A percentile compares a stretch with the other conserved stretches of the same genome.
phyloP scores from a whole-genome alignment of 2,329 filamentous ascomycete species.

The Chaetoscypha palmicola region DNA sequence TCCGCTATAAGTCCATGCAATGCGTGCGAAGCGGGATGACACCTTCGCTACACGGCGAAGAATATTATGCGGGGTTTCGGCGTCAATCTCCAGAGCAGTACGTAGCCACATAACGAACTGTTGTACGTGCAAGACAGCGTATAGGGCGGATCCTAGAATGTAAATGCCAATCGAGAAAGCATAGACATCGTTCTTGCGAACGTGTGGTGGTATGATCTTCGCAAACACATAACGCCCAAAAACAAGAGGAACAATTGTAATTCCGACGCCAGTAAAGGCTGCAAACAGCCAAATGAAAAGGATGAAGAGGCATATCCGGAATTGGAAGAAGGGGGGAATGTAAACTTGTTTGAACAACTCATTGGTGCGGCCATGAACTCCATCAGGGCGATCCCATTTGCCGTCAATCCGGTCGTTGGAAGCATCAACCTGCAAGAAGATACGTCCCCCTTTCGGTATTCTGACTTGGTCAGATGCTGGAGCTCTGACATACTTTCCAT shows the following conservation, averaged over 20 bases:
- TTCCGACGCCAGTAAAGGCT: conserved; percentile 74
- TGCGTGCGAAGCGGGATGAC: conserved; percentile 29
- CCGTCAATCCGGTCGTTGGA: conserved; percentile 60
- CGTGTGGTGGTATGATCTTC: conserved; percentile 60
- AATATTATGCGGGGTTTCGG: conserved; percentile 25
- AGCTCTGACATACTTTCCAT: conserved; percentile 83
- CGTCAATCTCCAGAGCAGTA: conserved; percentile 24
- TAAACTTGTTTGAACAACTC: conserved; percentile 57
- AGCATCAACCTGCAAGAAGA: conserved; percentile 72
- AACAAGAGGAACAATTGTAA: conserved; percentile 79
- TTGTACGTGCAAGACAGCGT: conserved; percentile 48
- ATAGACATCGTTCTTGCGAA: conserved; percentile 88
- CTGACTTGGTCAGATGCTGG: conserved; percentile 93
- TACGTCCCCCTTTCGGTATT: conserved; percentile 73
- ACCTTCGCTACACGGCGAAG: conserved; percentile 17
- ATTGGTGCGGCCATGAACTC: conserved; percentile 47
- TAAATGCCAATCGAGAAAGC: conserved; percentile 90
- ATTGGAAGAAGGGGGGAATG: conserved; percentile 75
- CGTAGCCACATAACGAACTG: conserved; percentile 29
- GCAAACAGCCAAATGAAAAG: conserved; percentile 90
- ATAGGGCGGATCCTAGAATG: conserved; percentile 62
- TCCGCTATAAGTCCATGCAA: conserved; percentile 69
- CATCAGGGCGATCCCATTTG: conserved; percentile 42
- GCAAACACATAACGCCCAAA: conserved; percentile 77
- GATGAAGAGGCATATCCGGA: conserved; percentile 78